Evolutionary conservation across 805 yeast genomes (phyloP), one percentile per base, ranked within the genome.

Genomic region (Schizosaccharomyces octosporus): DNA sequence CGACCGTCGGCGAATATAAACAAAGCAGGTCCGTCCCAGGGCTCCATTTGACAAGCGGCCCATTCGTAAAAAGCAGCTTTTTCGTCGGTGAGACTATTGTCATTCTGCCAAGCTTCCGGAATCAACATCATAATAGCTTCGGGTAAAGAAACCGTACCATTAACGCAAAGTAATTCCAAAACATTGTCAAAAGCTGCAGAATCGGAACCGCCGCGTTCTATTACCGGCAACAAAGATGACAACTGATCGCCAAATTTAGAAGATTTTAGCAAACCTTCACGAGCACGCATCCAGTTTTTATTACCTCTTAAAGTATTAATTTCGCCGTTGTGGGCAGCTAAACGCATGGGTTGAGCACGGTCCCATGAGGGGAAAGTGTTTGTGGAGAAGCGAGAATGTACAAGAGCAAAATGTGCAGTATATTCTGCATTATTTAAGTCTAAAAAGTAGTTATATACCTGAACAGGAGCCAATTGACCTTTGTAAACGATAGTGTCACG

Each of bases 311-410:
- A 75, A 51, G 98, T 90, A 74, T 90, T 90, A 72, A 90, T 93
- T 74, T 90, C 98, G 78, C 98, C 98, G 72, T 90, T 90, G 75
- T 90, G 98, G 48, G 98, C 98, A 41, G 95, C 87, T 84, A 94
- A 84, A 72, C 97, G 79, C 69, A 90, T 78, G 59, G 98, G 98
- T 74, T 90, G 98, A 29, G 98, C 97, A 74, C 98, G 82, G 74
- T 93, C 98, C 98, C 98, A 90, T n/a, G 96, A 87, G 59, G 98
- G 98, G 81, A 90, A 90, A 59, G 98, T 90, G 73, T 90, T 90
- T 41, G 98, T 90, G 63, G 97, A 88, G 78, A 90, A 90, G 72
- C 98, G 82, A 29, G 97, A 89, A 75, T 90, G 98, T 61, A 90
- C 97, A 54, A 90, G 78, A 17, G 97, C 95, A 77, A 93, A 87